These are phyloP conservation scores for Aurantiochytrium sp. DNA, from an alignment of 108 stramenopile species.

Conservation along the genomic window DNA sequence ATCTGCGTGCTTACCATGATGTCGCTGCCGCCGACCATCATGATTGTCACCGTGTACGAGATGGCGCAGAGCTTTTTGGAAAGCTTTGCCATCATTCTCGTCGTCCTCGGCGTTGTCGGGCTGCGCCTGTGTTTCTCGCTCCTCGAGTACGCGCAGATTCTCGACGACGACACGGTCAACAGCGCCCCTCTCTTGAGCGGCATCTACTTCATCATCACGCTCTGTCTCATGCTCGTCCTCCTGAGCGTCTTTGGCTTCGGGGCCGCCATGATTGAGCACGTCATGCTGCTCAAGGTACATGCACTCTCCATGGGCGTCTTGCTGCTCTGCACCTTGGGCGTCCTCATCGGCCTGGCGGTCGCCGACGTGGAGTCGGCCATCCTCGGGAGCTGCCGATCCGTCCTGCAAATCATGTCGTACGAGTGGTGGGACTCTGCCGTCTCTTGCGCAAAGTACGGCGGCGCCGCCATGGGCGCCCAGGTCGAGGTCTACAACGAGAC, in stretches of 20 bases:
- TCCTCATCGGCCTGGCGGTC: not conserved
- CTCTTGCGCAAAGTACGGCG: not conserved
- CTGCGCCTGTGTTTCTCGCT: not conserved
- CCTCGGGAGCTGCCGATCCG: not conserved
- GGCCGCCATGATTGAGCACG: not conserved
- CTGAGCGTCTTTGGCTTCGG: constrained; percentile 10
- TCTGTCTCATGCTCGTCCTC: not conserved
- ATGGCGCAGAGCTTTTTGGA: constrained; percentile 13
- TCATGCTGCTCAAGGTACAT: not conserved
- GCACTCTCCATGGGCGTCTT: not conserved
- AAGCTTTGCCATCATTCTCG: not conserved
- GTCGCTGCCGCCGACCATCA: not conserved
- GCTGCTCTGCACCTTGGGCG: not conserved
- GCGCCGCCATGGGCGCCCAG: constrained; percentile 6
- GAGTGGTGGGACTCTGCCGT: not conserved
- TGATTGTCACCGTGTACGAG: constrained; percentile 19
- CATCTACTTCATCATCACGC: not conserved
- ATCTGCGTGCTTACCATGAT: not conserved
- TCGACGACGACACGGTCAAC: constrained; percentile 1
- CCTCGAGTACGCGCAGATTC: not conserved
- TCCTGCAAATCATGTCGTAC: constrained; percentile 19
- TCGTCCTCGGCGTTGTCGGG: not conserved
- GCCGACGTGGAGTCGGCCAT: not conserved
- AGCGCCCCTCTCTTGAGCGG: not conserved
- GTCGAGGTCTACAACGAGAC: constrained; percentile 8